Evolutionary conservation across 2,329 filamentous ascomycete genomes (phyloP).

Genomic region (Fusarium sp.): DNA sequence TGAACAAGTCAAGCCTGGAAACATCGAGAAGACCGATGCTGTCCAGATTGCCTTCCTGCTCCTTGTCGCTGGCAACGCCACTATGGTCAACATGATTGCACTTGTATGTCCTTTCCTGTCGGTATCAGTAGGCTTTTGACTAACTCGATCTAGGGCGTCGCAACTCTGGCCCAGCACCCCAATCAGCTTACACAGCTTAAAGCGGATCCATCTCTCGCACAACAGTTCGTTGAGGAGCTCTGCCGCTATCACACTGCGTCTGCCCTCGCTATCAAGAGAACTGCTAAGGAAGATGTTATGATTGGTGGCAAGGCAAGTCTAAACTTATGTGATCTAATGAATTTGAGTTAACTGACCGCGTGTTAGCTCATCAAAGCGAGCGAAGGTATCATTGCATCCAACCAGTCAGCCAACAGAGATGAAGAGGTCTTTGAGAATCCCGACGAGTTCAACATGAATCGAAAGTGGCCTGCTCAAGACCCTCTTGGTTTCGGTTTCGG

Average conservation of each 20-base stretch:
- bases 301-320: slow-evolving; percentile 55
- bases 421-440: slow-evolving; percentile 57
- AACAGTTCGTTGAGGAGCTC: slow-evolving; percentile 61
- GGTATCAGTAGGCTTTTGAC: rapidly evolving
- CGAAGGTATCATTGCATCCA: slow-evolving; percentile 62
- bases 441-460: slow-evolving; percentile 59
- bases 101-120: slow-evolving; percentile 47
- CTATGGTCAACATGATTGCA: slow-evolving; percentile 64
- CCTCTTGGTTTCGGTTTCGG: slow-evolving; percentile 62
- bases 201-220: slow-evolving; percentile 53
- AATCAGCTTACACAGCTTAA: slow-evolving; percentile 57
- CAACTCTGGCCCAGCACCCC: slow-evolving; percentile 59
- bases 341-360: neutral
- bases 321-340: too few relatives aligned
- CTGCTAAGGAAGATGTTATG: slow-evolving; percentile 60
- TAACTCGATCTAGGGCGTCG: slow-evolving; percentile 52
- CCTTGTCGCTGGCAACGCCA: slow-evolving; percentile 64
- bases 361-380: slow-evolving; percentile 55
- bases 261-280: slow-evolving; percentile 60
- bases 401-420: slow-evolving; percentile 62
- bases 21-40: slow-evolving; percentile 56
- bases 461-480: slow-evolving; percentile 48
- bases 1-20: slow-evolving; percentile 56
- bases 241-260: slow-evolving; percentile 62
- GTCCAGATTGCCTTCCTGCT: slow-evolving; percentile 63